These are phyloP conservation scores for Litchi chinensis DNA, from an alignment of 345 rosid genomes.

Conservation along the genomic window DNA sequence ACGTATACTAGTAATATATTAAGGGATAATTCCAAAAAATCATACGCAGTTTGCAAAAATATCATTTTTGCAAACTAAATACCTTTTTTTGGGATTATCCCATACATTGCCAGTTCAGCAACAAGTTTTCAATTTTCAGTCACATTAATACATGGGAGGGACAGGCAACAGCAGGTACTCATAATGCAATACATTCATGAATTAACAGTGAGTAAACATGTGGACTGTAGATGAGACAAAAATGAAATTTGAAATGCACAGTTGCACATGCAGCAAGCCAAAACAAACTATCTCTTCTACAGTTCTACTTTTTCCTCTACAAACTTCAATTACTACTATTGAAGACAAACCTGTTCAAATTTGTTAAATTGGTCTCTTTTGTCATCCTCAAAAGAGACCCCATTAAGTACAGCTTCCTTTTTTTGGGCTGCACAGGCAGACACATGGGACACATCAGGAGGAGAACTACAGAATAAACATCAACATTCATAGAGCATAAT, in stretches of 20 bases:
- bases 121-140: no score
- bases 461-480: slow-evolving; percentile 12
- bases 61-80: no score
- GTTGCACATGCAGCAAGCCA: not conserved
- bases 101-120: no score
- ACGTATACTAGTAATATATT: no score
- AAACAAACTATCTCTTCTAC: not conserved
- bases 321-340: slow-evolving; percentile 8
- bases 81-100: no score
- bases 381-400: slow-evolving; percentile 89
- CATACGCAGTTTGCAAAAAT: no score
- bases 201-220: not conserved
- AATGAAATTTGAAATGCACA: not conserved
- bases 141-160: not conserved
- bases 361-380: slow-evolving; percentile 83
- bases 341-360: slow-evolving; percentile 71
- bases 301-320: not conserved
- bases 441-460: slow-evolving; percentile 20
- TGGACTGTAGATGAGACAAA: not conserved
- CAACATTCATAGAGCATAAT: not conserved
- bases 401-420: slow-evolving; percentile 84
- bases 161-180: not conserved
- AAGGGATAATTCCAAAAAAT: no score
- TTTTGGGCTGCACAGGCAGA: slow-evolving; percentile 53
- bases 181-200: not conserved